Evolutionary conservation across 2,329 filamentous ascomycete species (phyloP), one percentile per base, ranked within the genome.

Genomic region (Lecanosticta acicola): DNA sequence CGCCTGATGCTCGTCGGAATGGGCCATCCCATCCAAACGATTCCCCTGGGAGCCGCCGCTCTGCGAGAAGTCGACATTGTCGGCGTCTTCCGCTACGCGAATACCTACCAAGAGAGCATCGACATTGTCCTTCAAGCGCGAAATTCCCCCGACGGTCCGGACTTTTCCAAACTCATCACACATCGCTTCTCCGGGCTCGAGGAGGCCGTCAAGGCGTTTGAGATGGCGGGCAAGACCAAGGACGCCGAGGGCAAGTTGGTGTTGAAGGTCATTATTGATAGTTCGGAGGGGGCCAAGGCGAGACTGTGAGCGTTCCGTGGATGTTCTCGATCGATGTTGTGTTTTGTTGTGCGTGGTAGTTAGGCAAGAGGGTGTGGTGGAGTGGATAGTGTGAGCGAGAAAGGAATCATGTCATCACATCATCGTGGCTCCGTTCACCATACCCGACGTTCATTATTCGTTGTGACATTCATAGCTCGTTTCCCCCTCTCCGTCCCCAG

Each of bases 1-100:
- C 83, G 82, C 57, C 73, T 88, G 39, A 76, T 89, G 64, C 81
- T 89, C 64, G 84, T 90, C 18, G 85, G 85, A 43, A 89, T 89
- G 85, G 85, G 85, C 32, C 85, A 79, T 3, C 84, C 85, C 0
- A 77, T 87, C 42, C 84, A 88, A 64, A 87, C 83, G 0, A 72
- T 89, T 1, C 84, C 84, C 1, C 71, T 90, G 37, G 85, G 81
- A 5, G 81, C 83, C 3, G 84, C 84, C 2, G 83, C 85, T 32
- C 71, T 87, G 20, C 77, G 84, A 32, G 85, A 90, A 67, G 81
- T 89, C 35, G 85, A 89, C 61, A 83, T 89, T 24, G 68, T 87
- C n/a, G 84, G 84, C 26, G 81, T 87, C 21, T 88, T 89, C 68
- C 76, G 85, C 39, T 89, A 89, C 57, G 83, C 83, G 16, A 85